Evolutionary conservation across 2,329 filamentous ascomycete species (phyloP), one percentile per base, ranked within the genome.

Genomic region (Rasamsonia emersonii): DNA sequence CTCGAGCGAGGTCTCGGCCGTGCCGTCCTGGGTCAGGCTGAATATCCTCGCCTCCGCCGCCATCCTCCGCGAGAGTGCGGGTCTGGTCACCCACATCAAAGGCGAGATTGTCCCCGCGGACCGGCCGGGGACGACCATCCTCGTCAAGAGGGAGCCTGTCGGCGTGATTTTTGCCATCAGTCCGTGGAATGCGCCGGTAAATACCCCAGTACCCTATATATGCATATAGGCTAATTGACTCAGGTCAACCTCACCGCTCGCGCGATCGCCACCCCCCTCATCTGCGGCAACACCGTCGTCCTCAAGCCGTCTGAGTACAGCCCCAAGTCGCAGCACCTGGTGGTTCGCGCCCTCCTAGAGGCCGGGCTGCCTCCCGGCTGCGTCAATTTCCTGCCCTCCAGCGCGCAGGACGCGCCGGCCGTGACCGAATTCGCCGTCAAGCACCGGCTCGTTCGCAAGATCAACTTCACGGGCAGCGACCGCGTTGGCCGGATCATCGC

Each of bases 291-390:
- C 17, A 41, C 28, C 17, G 39, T 39, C 5, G 17, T 41, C 17
- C 34, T 41, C 18, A 37, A 29, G 28, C 29, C 37, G 9, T 41
- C 39, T 5, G 39, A 41, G 27, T 30, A 32, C 30, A 36, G 35
- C 19, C 39, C 39, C 15, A 33, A 36, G 19, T 39, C 33, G n/a
- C 36, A 39, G 20, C 37, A 41, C 23, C 37, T 41, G 17, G 30
- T 41, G 15, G 39, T 39, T 11, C 31, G 35, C 11, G 28, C 32
- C 15, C 28, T 40, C n/a, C 23, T n/a, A 9, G 39, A 37, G 19
- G 39, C 39, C 27, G 39, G 39, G 10, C 31, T 41, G 19, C 39
- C 39, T 8, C 15, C 28, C 11, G 39, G 39, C 9, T 38, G 36
- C 28, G 27, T 32, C 18, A 41, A 24, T 28, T 30, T 35, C 20